Percentiles rank a stretch among this genome's conserved stretches.
Conservation (phyloP, 208 protist genomes). For the Tritrichomonas musculus region DNA sequence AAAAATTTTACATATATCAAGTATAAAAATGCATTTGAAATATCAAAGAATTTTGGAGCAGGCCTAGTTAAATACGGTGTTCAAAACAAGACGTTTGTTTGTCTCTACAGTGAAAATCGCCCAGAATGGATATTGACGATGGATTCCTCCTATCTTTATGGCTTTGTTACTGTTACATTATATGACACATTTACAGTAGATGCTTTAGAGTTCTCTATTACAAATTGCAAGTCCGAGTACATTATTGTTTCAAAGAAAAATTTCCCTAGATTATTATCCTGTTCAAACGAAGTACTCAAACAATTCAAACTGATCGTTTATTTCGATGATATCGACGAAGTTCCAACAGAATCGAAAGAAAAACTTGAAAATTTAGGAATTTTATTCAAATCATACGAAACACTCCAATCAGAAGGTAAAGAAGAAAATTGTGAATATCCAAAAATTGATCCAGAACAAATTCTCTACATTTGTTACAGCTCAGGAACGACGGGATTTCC, state of each 20-base stretch:
- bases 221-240: not conserved
- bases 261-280: not conserved
- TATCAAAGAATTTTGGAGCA: not conserved
- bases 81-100: not conserved
- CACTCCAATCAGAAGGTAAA: not conserved
- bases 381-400: not conserved
- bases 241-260: not conserved
- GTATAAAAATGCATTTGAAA: not conserved
- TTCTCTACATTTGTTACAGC: not conserved
- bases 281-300: not conserved
- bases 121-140: not conserved
- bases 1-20: not conserved
- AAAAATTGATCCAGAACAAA: not conserved
- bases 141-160: not conserved
- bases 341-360: not conserved
- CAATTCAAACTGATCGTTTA: not conserved
- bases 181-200: not conserved
- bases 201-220: not conserved
- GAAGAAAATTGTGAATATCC: not conserved
- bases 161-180: not conserved
- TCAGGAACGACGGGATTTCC: slow-evolving; percentile 8
- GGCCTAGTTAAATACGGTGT: not conserved
- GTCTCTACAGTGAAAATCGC: not conserved
- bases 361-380: not conserved
- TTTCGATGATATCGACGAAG: not conserved